Evolutionary conservation across 768 basidiomycete genomes (phyloP).

Genomic region (Favolaschia claudopus): DNA sequence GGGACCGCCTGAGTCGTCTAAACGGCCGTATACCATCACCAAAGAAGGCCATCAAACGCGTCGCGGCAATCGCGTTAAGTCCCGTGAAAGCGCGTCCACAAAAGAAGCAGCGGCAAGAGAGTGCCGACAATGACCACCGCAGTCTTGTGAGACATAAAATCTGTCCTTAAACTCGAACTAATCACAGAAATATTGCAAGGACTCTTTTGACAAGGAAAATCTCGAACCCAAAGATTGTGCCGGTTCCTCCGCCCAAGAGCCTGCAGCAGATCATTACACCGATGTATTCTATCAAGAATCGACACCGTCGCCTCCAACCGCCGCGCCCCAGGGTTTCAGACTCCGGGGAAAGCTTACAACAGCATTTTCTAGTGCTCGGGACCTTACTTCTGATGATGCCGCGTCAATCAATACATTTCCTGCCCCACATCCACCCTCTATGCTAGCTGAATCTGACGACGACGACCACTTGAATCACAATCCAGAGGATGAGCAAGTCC

Average conservation of each 20-base stretch:
- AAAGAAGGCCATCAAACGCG: conserved; percentile 4
- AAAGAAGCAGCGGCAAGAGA: conserved; percentile 5
- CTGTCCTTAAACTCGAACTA: background rate
- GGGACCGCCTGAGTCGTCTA: background rate
- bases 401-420: conserved; percentile 2
- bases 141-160: background rate
- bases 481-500: background rate
- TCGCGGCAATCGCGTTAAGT: conserved; percentile 5
- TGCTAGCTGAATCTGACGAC: too few species aligned
- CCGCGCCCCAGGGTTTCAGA: background rate
- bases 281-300: conserved; percentile 12
- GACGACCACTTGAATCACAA: background rate
- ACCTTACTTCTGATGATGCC: background rate
- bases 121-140: conserved; percentile 1
- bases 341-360: conserved; percentile 1
- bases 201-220: background rate
- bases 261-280: background rate
- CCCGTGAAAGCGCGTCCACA: conserved; percentile 9
- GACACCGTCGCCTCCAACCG: background rate
- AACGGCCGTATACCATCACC: background rate
- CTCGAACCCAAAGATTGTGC: background rate
- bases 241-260: background rate
- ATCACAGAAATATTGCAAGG: background rate
- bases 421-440: background rate
- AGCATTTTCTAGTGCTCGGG: background rate